phyloP scores from a whole-genome alignment of 1,284 basidiomycete genomes.

The Sanguinoderma infundibulare region DNA sequence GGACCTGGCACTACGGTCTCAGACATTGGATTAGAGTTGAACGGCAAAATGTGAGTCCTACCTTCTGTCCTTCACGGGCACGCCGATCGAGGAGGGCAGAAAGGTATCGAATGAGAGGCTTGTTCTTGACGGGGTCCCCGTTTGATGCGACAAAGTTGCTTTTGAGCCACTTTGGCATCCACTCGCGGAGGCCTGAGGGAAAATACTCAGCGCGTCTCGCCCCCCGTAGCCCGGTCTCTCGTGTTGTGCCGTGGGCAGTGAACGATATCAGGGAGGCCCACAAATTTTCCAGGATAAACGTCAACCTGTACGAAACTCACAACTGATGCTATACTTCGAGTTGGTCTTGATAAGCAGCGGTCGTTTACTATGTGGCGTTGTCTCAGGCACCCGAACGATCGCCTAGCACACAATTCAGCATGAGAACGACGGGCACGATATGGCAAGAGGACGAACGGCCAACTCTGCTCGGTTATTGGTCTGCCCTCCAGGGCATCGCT shows the following conservation, averaged over 20 bases:
- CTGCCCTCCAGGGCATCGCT: constrained; percentile 81
- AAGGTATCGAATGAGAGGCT: constrained; percentile 65
- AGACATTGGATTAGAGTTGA: background rate
- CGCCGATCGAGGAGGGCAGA: constrained; percentile 57
- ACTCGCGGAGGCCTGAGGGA: constrained; percentile 59
- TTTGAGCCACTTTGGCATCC: constrained; percentile 66
- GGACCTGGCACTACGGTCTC: constrained; percentile 40
- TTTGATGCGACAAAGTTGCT: constrained; percentile 53
- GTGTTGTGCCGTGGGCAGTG: too few relatives aligned
- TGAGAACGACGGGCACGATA: background rate
- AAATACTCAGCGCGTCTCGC: background rate
- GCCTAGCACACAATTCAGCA: constrained; percentile 51
- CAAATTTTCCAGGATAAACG: too few relatives aligned
- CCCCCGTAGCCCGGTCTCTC: background rate
- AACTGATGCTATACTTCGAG: constrained; percentile 76
- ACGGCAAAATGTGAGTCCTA: background rate
- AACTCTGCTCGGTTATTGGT: constrained; percentile 91
- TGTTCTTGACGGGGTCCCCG: constrained; percentile 68
- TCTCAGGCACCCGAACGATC: constrained; percentile 74
- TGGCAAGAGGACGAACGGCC: constrained; percentile 55
- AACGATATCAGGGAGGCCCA: too few relatives aligned
- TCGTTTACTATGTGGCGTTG: constrained; percentile 53
- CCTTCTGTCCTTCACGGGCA: constrained; percentile 49
- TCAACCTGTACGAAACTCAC: too few relatives aligned
- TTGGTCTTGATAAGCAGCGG: constrained; percentile 76